Conservation (phyloP, 169 alveolate species). For the Cryptosporidium viatorum region DNA sequence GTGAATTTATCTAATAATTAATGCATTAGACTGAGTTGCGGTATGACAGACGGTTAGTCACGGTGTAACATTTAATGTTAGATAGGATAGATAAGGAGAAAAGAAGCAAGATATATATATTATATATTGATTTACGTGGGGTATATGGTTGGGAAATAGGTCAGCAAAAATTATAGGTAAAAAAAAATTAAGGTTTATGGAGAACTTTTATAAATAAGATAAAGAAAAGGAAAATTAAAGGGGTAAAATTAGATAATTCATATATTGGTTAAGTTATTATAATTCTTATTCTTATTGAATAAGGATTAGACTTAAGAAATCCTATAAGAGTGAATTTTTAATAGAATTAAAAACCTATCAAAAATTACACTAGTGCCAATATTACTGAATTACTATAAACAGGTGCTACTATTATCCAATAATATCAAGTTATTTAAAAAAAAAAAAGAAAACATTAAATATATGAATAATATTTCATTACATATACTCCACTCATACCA, state of each 20-base stretch:
- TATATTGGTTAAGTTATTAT: not conserved
- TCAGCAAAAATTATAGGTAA: not conserved
- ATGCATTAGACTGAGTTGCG: slow-evolving; percentile 75
- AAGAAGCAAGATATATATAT: not conserved
- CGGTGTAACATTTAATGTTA: slow-evolving; percentile 52
- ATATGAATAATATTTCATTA: no score
- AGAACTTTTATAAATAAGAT: not conserved
- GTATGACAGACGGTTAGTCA: slow-evolving; percentile 74
- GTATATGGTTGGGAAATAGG: slow-evolving; percentile 20
- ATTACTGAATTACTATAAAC: not conserved
- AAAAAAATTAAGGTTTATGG: slow-evolving; percentile 6
- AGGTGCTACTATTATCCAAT: not conserved
- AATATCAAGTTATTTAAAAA: no score
- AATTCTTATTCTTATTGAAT: not conserved
- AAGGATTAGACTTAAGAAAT: not conserved
- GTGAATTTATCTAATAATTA: slow-evolving; percentile 61
- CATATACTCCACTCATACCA: not conserved
- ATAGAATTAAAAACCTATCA: not conserved
- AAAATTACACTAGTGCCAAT: not conserved
- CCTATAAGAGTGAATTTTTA: not conserved
- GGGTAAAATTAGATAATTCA: not conserved
- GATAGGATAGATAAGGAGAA: slow-evolving; percentile 64
- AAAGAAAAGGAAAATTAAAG: not conserved
- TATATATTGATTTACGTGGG: slow-evolving; percentile 56
- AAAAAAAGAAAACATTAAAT: no score